These are phyloP conservation scores for Haplosporangium gracile DNA, from an alignment of 192 early-diverging fungal genomes.

Conservation along the genomic window DNA sequence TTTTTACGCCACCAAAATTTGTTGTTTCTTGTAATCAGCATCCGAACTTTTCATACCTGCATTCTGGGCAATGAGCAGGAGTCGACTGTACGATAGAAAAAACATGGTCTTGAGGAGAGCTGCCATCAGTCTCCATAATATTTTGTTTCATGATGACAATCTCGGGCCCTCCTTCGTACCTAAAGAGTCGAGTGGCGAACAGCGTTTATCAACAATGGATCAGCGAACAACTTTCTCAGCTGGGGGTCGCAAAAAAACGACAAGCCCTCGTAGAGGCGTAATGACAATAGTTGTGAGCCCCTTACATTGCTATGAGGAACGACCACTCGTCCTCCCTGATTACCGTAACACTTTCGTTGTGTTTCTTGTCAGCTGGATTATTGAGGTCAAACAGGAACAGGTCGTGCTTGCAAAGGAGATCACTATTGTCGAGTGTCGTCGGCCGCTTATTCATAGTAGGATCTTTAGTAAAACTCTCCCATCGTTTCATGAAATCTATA, in stretches of 20 bases:
- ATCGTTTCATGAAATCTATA: constrained; percentile 30
- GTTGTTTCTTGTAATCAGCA: neutral
- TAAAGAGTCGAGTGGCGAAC: neutral
- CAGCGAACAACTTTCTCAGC: neutral
- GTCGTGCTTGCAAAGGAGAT: constrained; percentile 29
- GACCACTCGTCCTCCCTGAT: constrained; percentile 30
- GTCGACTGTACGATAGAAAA: neutral
- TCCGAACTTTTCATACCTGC: constrained; percentile 24
- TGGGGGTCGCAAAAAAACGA: neutral
- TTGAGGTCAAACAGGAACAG: constrained; percentile 30
- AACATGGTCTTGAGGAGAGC: neutral
- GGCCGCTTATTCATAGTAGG: constrained; percentile 23
- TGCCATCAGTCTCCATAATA: neutral
- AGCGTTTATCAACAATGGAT: neutral
- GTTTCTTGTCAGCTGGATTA: constrained; percentile 5
- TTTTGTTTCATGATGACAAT: constrained; percentile 6
- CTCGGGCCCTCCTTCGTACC: constrained; percentile 28
- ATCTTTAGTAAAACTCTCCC: constrained; percentile 30
- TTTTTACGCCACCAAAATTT: neutral
- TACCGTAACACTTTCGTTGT: constrained; percentile 8
- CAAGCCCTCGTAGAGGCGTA: neutral
- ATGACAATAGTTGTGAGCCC: neutral
- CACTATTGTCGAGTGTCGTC: constrained; percentile 4
- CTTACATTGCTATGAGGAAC: constrained; percentile 27
- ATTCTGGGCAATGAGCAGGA: constrained; percentile 10